A percentile compares a stretch with the other conserved stretches of the same genome.
phyloP scores from a whole-genome alignment of 2,329 filamentous ascomycete genomes.

The Penicillium vulpinum region DNA sequence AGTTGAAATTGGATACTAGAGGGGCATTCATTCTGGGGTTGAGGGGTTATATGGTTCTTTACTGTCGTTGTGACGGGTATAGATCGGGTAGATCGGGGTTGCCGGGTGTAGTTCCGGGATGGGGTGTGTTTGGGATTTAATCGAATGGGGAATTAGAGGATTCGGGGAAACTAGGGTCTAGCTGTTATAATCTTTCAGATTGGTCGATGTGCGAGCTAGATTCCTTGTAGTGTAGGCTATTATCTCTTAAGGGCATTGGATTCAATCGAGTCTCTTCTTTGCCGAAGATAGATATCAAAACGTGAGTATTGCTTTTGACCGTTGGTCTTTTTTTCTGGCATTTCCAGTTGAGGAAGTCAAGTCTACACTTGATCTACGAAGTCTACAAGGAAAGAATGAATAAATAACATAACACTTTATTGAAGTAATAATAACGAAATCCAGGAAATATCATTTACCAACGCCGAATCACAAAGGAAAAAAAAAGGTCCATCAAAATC shows the following conservation, averaged over 20 bases:
- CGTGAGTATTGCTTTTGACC: no score
- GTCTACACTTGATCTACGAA: background rate
- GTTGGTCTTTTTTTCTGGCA: no score
- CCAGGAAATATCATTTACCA: constrained; percentile 13
- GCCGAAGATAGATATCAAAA: no score
- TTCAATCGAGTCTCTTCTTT: no score
- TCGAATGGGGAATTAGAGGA: background rate
- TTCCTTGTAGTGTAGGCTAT: no score
- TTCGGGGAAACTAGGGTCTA: background rate
- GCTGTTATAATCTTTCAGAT: background rate
- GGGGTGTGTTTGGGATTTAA: background rate
- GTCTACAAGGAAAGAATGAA: background rate
- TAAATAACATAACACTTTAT: background rate
- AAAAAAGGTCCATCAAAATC: constrained; percentile 33
- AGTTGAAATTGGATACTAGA: background rate
- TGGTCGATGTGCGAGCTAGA: background rate
- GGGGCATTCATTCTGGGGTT: background rate
- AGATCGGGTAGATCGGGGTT: background rate
- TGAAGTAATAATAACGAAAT: constrained; percentile 10
- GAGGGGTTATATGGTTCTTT: background rate
- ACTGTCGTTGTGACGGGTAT: background rate
- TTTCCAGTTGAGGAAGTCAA: no score
- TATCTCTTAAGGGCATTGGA: no score
- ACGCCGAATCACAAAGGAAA: constrained; percentile 19
- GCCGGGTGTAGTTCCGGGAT: background rate